A percentile compares a stretch with the other conserved stretches of the same genome.
These are phyloP conservation scores for Saccharomycopsis selenospora DNA, from an alignment of 805 yeast genomes.

Conservation along the genomic window DNA sequence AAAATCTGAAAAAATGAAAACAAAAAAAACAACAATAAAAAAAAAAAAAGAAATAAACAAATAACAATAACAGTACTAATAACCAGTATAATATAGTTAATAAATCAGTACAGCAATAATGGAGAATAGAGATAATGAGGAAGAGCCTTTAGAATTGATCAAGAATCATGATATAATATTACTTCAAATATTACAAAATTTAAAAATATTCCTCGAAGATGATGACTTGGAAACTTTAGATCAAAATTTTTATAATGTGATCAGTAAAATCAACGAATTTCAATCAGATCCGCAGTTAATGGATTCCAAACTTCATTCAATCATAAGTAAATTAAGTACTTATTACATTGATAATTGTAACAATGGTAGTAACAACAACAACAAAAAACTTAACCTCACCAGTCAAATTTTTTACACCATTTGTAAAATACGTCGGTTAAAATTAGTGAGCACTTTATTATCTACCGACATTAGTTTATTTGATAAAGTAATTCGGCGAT, in stretches of 20 bases:
- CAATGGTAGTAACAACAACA: not conserved
- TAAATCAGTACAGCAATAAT: not conserved
- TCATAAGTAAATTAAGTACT: slow-evolving; percentile 28
- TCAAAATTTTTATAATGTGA: not conserved
- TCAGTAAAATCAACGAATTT: slow-evolving; percentile 36
- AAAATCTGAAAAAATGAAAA: slow-evolving; percentile 23
- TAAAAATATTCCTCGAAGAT: too few species aligned
- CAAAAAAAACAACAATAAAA: too few species aligned
- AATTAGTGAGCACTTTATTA: slow-evolving; percentile 50
- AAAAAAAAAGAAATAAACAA: too few species aligned
- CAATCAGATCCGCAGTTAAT: slow-evolving; percentile 48
- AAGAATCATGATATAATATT: too few species aligned
- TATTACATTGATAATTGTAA: slow-evolving; percentile 23
- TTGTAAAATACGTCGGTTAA: slow-evolving; percentile 59
- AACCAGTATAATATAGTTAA: too few species aligned
- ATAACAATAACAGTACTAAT: too few species aligned
- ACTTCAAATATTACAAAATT: too few species aligned
- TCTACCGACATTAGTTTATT: slow-evolving; percentile 52
- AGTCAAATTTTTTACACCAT: slow-evolving; percentile 47
- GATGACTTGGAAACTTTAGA: not conserved
- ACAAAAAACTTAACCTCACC: slow-evolving; percentile 15
- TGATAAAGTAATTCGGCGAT: slow-evolving; percentile 28
- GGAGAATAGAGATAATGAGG: not conserved
- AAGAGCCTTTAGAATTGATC: not conserved
- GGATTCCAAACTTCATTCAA: slow-evolving; percentile 34